Percentiles rank a stretch among this genome's conserved stretches.
These are phyloP conservation scores for Fragilaria crotonensis DNA, from an alignment of 108 stramenopile species.

Conservation along the genomic window DNA sequence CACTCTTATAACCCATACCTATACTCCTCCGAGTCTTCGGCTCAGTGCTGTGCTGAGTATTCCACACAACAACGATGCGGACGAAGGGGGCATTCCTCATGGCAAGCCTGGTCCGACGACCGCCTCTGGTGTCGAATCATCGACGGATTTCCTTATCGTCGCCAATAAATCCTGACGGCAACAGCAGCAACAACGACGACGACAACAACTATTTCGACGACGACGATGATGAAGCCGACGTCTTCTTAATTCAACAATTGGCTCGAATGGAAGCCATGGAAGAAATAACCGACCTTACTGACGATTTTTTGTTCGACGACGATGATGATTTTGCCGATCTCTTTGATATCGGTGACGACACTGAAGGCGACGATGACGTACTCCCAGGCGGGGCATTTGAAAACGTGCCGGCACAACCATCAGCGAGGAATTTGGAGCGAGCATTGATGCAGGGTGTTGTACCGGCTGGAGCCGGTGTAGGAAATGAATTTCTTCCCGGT, in stretches of 20 bases:
- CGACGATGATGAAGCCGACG: background rate
- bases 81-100: too few relatives aligned
- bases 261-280: slow-evolving; percentile 14
- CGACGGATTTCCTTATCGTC: too few relatives aligned
- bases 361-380: slow-evolving; percentile 10
- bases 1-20: too few relatives aligned
- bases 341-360: slow-evolving; percentile 7
- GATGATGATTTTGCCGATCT: slow-evolving; percentile 9
- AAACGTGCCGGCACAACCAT: background rate
- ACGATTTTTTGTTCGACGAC: slow-evolving; percentile 2
- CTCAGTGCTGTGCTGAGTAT: too few relatives aligned
- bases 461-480: slow-evolving; percentile 68
- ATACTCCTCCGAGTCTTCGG: too few relatives aligned
- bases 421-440: slow-evolving; percentile 19
- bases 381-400: background rate
- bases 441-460: slow-evolving; percentile 52
- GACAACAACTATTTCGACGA: slow-evolving; percentile 4
- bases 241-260: background rate
- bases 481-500: slow-evolving; percentile 67
- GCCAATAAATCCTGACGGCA: too few relatives aligned
- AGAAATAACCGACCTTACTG: slow-evolving; percentile 1
- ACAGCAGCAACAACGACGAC: too few relatives aligned
- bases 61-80: too few relatives aligned
- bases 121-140: too few relatives aligned
- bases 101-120: too few relatives aligned